Evolutionary conservation across 768 basidiomycete species (phyloP), one percentile per base, ranked within the genome.

Genomic region (Astraeus odoratus): DNA sequence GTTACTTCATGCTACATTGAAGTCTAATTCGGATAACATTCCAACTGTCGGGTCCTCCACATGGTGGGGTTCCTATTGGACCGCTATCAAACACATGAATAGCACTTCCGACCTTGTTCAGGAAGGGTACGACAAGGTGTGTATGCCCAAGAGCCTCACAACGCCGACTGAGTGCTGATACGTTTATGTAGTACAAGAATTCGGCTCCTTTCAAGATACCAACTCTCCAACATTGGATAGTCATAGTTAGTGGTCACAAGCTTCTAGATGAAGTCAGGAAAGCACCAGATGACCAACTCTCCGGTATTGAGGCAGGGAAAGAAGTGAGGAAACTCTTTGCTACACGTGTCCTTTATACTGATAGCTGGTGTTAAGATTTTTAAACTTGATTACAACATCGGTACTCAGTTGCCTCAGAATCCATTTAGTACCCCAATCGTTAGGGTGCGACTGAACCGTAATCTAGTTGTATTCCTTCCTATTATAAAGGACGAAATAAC

Each of bases 401-500:
- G 69, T 0, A 39, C 51, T 1, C 56, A 65, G 30, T 36, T 69
- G n/a, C 37, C 48, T 8, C 34, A 60, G 1, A 51, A 62, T 35
- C 31, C 33, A 3, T 64, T 63, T 42, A 67, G 68, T 33, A 26
- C 57, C 6, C 19, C 30, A 2, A 43, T 65, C 24, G 23, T 71
- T 23, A 61, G 55, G 18, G 39, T 49, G 4, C 47, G 51, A 4
- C 56, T 72, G 6, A 66, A 65, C 22, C 64, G 73, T 9, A 70
- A 69, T 34, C 59, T 78, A 5, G 59, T 54, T 1, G 43, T 38
- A 1, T 48, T 69, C 3, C 71, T 75, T 47, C 62, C 67, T 1
- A 65, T 67, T 19, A 53, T 79, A 13, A 63, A 62, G 8, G 67
- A 75, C 13, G 79, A 81, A 51, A 59, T 77, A 15, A 42, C 56